These are phyloP conservation scores for Phytophthora lateralis DNA, from an alignment of 352 stramenopile species.

Conservation along the genomic window DNA sequence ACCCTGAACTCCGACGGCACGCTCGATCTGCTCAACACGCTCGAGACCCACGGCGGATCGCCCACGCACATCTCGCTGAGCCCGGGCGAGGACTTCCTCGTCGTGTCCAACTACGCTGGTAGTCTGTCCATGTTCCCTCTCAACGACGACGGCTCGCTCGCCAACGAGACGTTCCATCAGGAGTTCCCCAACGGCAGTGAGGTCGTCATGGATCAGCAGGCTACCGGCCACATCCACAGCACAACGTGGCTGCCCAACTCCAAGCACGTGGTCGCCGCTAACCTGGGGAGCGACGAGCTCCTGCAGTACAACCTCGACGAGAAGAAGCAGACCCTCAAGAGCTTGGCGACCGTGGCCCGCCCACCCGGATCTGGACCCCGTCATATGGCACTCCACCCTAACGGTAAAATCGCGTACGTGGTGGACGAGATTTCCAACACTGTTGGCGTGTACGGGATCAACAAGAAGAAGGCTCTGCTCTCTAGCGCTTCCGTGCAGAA, in stretches of 20 bases:
- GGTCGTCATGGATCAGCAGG: slow-evolving; percentile 44
- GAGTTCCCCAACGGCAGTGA: slow-evolving; percentile 46
- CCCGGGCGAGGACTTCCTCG: slow-evolving; percentile 54
- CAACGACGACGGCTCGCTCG: slow-evolving; percentile 49
- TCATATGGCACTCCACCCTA: slow-evolving; percentile 64
- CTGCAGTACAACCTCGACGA: slow-evolving; percentile 53
- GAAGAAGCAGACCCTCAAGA: slow-evolving; percentile 43
- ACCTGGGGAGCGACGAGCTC: slow-evolving; percentile 70
- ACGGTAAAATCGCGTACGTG: slow-evolving; percentile 58
- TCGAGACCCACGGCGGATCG: slow-evolving; percentile 50
- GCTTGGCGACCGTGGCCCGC: slow-evolving; percentile 24
- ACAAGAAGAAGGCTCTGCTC: slow-evolving; percentile 33
- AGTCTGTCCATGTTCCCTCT: slow-evolving; percentile 66
- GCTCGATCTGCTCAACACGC: slow-evolving; percentile 55
- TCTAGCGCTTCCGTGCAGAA: slow-evolving; percentile 39
- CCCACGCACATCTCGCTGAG: slow-evolving; percentile 59
- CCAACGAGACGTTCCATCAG: slow-evolving; percentile 38
- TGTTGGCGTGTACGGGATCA: slow-evolving; percentile 55
- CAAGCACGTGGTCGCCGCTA: slow-evolving; percentile 48
- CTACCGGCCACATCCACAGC: slow-evolving; percentile 65
- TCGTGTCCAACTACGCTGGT: slow-evolving; percentile 70
- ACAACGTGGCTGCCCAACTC: slow-evolving; percentile 60
- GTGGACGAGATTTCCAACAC: slow-evolving; percentile 69
- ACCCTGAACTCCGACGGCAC: slow-evolving; percentile 36
- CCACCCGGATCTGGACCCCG: slow-evolving; percentile 55